These are phyloP conservation scores for Thelephora terrestris DNA, from an alignment of 1,284 basidiomycete species.

Conservation along the genomic window DNA sequence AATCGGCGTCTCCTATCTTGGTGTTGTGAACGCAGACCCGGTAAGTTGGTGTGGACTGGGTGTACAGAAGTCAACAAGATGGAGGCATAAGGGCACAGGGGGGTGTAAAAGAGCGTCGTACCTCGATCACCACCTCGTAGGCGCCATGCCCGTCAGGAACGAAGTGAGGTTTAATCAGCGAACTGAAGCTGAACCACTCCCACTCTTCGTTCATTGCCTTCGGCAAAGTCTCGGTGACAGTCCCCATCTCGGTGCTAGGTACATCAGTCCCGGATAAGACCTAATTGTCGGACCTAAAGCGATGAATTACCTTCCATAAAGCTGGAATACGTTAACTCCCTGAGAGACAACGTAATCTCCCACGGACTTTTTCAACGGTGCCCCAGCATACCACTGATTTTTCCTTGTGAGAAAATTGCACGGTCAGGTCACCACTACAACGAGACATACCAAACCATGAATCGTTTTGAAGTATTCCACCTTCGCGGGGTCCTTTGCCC, in stretches of 20 bases:
- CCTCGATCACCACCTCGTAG: constrained; percentile 4
- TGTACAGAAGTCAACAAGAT: background rate
- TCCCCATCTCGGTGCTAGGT: background rate
- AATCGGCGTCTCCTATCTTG: constrained; percentile 10
- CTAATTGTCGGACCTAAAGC: background rate
- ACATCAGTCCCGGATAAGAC: too few relatives aligned
- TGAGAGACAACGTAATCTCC: constrained; percentile 11
- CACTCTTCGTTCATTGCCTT: background rate
- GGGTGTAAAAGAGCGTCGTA: background rate
- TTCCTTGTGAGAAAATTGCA: background rate
- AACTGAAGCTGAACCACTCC: constrained; percentile 3
- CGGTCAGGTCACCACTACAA: too few relatives aligned
- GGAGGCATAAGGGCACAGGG: background rate
- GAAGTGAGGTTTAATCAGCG: background rate
- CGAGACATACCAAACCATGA: background rate
- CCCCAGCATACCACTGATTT: constrained; percentile 11
- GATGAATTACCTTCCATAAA: constrained; percentile 11
- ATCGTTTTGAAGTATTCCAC: background rate
- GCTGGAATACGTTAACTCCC: constrained; percentile 9
- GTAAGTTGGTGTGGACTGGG: background rate
- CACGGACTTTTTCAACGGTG: constrained; percentile 11
- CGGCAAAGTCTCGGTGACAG: background rate
- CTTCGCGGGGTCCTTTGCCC: constrained; percentile 2
- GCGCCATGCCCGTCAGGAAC: constrained; percentile 1
- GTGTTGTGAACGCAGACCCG: background rate